These are phyloP conservation scores for Rossbeevera mucosa DNA, from an alignment of 768 basidiomycete species.

Conservation along the genomic window DNA sequence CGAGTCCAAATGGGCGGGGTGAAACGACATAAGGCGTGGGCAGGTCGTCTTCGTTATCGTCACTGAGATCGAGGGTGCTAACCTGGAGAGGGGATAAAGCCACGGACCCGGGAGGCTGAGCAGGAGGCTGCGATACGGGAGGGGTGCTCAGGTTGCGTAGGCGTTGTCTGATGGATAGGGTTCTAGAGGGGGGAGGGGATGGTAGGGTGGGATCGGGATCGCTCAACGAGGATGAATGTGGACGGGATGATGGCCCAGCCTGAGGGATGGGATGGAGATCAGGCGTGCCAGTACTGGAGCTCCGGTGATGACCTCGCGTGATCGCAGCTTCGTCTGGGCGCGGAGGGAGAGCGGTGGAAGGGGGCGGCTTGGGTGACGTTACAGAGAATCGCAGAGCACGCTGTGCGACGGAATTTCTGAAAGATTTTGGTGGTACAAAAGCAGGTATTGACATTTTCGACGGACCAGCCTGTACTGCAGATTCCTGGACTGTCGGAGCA, in stretches of 20 bases:
- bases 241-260: constrained; percentile 42
- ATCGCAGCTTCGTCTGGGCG: constrained; percentile 54
- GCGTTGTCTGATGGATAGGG: constrained; percentile 54
- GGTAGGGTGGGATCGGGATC: constrained; percentile 24
- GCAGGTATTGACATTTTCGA: constrained; percentile 1
- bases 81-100: constrained; percentile 23
- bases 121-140: constrained; percentile 30
- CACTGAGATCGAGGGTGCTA: constrained; percentile 25
- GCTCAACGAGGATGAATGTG: constrained; percentile 34
- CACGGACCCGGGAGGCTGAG: constrained; percentile 20
- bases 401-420: constrained; percentile 55
- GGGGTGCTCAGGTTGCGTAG: constrained; percentile 66
- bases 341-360: constrained; percentile 55
- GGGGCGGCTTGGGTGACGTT: constrained; percentile 61
- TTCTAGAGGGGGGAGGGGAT: constrained; percentile 18
- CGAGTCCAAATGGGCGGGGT: constrained; percentile 35
- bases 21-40: constrained; percentile 17
- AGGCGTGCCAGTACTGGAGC: constrained; percentile 31
- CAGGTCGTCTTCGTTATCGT: constrained; percentile 27
- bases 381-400: constrained; percentile 57
- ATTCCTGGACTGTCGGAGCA: constrained; percentile 43
- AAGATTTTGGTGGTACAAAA: constrained; percentile 28
- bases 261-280: constrained; percentile 42
- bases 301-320: constrained; percentile 26
- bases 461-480: not conserved